Conservation (phyloP, 495 filamentous ascomycete genomes). For the Umbilicaria muhlenbergii region DNA sequence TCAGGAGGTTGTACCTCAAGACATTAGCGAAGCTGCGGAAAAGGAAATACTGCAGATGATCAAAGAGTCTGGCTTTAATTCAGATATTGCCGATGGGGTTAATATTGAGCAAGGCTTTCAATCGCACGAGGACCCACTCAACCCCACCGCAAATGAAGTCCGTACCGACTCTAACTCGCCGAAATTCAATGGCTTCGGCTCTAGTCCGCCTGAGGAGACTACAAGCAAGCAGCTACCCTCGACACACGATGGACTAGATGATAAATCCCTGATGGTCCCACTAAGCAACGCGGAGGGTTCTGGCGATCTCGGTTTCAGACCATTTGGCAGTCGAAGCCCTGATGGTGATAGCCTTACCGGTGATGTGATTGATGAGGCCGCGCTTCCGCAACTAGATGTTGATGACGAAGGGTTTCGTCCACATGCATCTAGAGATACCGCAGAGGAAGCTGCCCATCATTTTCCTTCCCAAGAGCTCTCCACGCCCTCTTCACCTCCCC, state of each 20-base stretch:
- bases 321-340: too few species aligned
- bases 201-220: slow-evolving; percentile 13
- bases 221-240: too few species aligned
- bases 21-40: too few species aligned
- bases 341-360: background rate
- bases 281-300: too few species aligned
- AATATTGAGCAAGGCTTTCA: too few species aligned
- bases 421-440: slow-evolving; percentile 3
- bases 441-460: background rate
- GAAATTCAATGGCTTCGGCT: slow-evolving; percentile 15
- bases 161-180: slow-evolving; percentile 8
- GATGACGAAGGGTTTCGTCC: slow-evolving; percentile 5
- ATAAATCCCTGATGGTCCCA: too few species aligned
- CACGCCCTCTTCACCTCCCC: background rate
- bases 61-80: slow-evolving; percentile 9
- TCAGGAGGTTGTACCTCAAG: too few species aligned
- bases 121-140: background rate
- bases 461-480: slow-evolving; percentile 1
- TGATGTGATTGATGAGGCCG: slow-evolving; percentile 2
- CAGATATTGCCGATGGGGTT: slow-evolving; percentile 4
- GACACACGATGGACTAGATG: too few species aligned
- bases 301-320: too few species aligned
- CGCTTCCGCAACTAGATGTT: slow-evolving; percentile 1
- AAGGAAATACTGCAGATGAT: too few species aligned
- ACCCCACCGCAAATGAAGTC: background rate